phyloP scores from a whole-genome alignment of 2,329 filamentous ascomycete species.

The Madurella fahalii region DNA sequence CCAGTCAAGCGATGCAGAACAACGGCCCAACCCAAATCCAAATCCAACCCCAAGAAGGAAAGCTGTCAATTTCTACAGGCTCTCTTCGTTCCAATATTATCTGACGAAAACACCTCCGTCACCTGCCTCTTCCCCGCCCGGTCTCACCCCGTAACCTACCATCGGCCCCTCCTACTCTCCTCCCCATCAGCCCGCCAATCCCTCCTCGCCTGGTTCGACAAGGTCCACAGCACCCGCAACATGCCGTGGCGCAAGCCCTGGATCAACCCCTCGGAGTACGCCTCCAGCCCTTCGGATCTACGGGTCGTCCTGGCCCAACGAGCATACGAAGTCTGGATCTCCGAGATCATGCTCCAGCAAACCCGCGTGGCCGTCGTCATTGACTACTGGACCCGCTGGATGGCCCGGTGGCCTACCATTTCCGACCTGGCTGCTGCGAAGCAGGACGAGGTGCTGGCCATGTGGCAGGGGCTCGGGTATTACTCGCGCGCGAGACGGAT shows the following conservation, averaged over 20 bases:
- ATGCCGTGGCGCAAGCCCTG: constrained; percentile 60
- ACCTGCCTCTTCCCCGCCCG: constrained; percentile 2
- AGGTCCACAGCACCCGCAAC: constrained; percentile 41
- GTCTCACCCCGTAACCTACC: constrained; percentile 42
- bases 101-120: background rate
- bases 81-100: background rate
- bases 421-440: constrained; percentile 50
- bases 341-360: constrained; percentile 65
- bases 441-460: constrained; percentile 53
- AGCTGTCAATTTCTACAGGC: background rate
- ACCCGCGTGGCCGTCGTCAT: constrained; percentile 60
- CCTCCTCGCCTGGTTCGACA: constrained; percentile 51
- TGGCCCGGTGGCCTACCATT: constrained; percentile 56
- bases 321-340: constrained; percentile 64
- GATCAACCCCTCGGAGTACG: constrained; percentile 35
- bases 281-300: constrained; percentile 18
- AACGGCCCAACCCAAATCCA: background rate
- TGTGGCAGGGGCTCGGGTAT: constrained; percentile 60
- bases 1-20: constrained; percentile 7
- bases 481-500: constrained; percentile 61
- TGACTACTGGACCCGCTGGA: constrained; percentile 61
- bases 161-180: constrained; percentile 47
- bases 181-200: constrained; percentile 29
- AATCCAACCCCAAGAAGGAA: background rate
- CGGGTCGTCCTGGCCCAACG: constrained; percentile 42